Evolutionary conservation across 139 green algal species (phyloP).

Genomic region (Chlamydomonas applanata): DNA sequence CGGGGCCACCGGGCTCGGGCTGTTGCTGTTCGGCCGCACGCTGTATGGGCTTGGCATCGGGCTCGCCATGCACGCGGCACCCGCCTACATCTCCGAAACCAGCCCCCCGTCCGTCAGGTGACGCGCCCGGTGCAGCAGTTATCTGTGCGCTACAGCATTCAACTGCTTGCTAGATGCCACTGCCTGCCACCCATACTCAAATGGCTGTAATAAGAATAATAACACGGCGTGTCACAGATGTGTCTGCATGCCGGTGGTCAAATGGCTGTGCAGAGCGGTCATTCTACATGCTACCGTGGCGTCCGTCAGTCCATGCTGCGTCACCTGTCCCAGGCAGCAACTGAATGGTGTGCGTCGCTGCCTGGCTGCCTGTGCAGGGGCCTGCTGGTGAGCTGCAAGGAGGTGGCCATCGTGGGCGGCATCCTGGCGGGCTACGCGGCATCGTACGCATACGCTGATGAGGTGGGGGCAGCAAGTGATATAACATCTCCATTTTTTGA

Average conservation of each 20-base stretch:
- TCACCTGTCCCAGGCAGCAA: no score
- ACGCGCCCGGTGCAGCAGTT: constrained; percentile 61
- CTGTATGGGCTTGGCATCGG: constrained; percentile 90
- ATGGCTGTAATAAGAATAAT: no score
- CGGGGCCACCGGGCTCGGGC: neutral
- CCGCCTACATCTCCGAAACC: constrained; percentile 90
- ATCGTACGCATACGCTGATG: constrained; percentile 46
- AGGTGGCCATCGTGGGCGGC: constrained; percentile 82
- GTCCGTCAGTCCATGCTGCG: no score
- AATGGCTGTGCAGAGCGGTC: no score
- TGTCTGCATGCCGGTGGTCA: no score
- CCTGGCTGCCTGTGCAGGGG: constrained; percentile 41
- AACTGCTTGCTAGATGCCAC: no score
- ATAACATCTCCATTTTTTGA: no score
- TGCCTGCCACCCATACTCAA: no score
- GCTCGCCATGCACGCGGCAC: constrained; percentile 91
- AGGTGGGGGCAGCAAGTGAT: constrained; percentile 10
- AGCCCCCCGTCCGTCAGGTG: constrained; percentile 67
- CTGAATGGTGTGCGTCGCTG: no score
- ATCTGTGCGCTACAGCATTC: neutral
- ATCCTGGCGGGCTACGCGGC: constrained; percentile 83
- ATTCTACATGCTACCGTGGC: no score
- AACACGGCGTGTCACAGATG: no score
- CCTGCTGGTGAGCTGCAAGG: constrained; percentile 77
- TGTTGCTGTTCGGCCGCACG: constrained; percentile 60